Conservation (phyloP, 192 early-diverging fungal genomes). For the Coemansia sp. region DNA sequence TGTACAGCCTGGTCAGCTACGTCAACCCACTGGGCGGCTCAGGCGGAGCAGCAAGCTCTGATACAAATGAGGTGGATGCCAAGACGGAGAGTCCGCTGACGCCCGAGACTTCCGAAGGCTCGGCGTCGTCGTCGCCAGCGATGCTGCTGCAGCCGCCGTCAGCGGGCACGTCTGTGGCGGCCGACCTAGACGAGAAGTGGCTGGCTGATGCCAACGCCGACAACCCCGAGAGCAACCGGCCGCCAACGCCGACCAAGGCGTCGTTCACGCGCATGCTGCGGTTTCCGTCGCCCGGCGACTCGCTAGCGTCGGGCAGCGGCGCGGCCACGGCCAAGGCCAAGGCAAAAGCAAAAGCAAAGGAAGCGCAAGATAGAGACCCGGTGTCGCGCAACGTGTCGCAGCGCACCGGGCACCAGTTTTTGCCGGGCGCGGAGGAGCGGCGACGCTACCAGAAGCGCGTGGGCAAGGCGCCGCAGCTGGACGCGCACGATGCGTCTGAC, state of each 20-base stretch:
- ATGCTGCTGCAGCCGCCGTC: conserved; percentile 40
- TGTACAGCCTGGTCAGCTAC: conserved; percentile 49
- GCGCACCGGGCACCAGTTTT: conserved; percentile 47
- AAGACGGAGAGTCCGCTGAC: conserved; percentile 1
- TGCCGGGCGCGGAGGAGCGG: conserved; percentile 49
- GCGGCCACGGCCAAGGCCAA: conserved; percentile 22
- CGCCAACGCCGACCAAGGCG: conserved; percentile 52
- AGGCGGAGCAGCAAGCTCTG: not conserved
- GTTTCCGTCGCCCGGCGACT: conserved; percentile 16
- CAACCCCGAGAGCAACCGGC: conserved; percentile 55
- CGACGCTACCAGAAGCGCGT: conserved; percentile 45
- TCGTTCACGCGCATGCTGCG: conserved; percentile 47
- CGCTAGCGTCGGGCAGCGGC: not conserved
- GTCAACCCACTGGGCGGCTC: conserved; percentile 40
- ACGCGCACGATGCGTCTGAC: conserved; percentile 14
- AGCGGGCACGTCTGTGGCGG: conserved; percentile 48
- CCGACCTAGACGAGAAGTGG: conserved; percentile 50
- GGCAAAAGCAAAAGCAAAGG: conserved; percentile 26
- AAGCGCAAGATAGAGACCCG: conserved; percentile 25
- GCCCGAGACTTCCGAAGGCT: not conserved
- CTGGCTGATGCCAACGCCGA: conserved; percentile 54
- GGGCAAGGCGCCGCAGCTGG: conserved; percentile 54
- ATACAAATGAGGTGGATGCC: not conserved
- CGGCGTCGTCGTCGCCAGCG: conserved; percentile 4
- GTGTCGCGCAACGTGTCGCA: conserved; percentile 50